Evolutionary conservation across 495 filamentous ascomycete genomes (phyloP).

Genomic region (Neohortaea acidophila): DNA sequence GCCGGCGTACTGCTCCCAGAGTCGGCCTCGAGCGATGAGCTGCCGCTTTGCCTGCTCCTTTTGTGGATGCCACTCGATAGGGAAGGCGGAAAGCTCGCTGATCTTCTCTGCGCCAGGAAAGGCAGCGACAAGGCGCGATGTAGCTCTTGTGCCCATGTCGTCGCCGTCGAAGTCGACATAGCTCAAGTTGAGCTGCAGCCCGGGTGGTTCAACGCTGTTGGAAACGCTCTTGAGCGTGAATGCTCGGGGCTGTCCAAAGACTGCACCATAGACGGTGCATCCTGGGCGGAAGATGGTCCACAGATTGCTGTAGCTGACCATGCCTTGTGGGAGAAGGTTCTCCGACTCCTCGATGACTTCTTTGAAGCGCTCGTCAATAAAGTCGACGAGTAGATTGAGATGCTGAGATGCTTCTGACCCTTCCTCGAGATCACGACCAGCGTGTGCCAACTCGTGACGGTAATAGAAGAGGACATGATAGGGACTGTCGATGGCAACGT

Average conservation of each 20-base stretch:
- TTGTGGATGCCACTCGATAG: constrained; percentile 7
- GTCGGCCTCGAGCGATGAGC: constrained; percentile 9
- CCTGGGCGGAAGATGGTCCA: constrained; percentile 16
- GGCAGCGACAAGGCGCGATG: background rate
- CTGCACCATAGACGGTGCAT: constrained; percentile 1
- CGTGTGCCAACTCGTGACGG: constrained; percentile 8
- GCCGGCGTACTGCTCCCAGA: constrained; percentile 4
- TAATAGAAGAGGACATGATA: constrained; percentile 15
- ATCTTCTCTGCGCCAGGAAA: constrained; percentile 8
- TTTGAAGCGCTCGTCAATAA: constrained; percentile 10
- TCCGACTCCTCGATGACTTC: constrained; percentile 9
- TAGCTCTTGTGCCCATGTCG: constrained; percentile 1
- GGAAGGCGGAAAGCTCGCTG: constrained; percentile 6
- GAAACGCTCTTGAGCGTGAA: constrained; percentile 1
- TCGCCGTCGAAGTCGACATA: constrained; percentile 10
- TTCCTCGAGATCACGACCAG: constrained; percentile 2
- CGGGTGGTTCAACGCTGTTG: constrained; percentile 1
- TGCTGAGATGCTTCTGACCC: constrained; percentile 9
- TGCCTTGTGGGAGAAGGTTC: constrained; percentile 5
- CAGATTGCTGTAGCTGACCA: constrained; percentile 10
- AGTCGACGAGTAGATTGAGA: constrained; percentile 9
- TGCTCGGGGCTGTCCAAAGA: constrained; percentile 2
- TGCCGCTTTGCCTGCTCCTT: background rate
- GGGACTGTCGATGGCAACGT: constrained; percentile 8
- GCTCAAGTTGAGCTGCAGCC: background rate